Evolutionary conservation across 306 rosid species (phyloP).

Genomic region (Rosa multiflora): DNA sequence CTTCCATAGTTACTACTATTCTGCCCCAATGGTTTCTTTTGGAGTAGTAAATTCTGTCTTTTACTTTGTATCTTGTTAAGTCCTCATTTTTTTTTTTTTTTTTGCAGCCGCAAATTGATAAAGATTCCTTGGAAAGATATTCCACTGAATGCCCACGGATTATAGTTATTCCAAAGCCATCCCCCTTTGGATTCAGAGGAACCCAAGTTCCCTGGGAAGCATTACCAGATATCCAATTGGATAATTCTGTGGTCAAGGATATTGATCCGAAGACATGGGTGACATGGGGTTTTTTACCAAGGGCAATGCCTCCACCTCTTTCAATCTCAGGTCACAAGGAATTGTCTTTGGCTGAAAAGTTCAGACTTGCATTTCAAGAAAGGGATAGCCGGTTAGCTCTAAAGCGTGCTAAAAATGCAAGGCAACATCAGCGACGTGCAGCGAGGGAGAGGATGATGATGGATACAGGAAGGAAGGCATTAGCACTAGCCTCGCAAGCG

Average conservation of each 20-base stretch:
- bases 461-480: conserved; percentile 70
- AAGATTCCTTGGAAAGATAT: conserved; percentile 55
- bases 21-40: neutral
- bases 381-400: conserved; percentile 84
- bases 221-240: conserved; percentile 49
- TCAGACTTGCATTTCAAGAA: conserved; percentile 89
- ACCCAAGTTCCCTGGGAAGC: conserved; percentile 73
- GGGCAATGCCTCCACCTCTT: conserved; percentile 31
- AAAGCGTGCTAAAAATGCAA: conserved; percentile 85
- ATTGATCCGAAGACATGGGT: conserved; percentile 82
- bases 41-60: neutral
- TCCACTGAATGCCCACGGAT: conserved; percentile 80
- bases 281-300: conserved; percentile 38
- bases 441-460: conserved; percentile 65
- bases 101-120: conserved; percentile 77
- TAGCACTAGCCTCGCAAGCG: conserved; percentile 66
- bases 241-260: conserved; percentile 50
- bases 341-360: conserved; percentile 81
- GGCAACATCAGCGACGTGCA: conserved; percentile 85
- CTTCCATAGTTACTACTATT: neutral
- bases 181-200: conserved; percentile 64
- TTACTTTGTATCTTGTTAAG: neutral
- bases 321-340: conserved; percentile 35
- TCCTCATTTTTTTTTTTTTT: neutral
- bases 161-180: conserved; percentile 66